Evolutionary conservation across 306 rosid species (phyloP).

Genomic region (Dryas drummondii): DNA sequence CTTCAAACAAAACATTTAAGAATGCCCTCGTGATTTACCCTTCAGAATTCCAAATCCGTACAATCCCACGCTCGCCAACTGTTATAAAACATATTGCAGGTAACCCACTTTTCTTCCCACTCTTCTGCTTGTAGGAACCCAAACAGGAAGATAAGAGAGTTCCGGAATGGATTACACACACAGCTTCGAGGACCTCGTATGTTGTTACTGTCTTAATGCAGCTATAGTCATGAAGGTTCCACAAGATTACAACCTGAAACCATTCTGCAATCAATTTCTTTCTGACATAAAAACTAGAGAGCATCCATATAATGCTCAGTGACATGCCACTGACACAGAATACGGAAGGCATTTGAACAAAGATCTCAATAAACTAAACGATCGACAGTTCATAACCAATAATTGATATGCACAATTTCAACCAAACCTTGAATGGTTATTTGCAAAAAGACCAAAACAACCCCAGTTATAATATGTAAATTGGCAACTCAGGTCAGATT

Average conservation of each 20-base stretch:
- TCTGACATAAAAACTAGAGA: neutral
- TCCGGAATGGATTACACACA: constrained; percentile 55
- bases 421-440: too few relatives aligned
- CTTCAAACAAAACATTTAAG: constrained; percentile 17
- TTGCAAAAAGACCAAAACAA: neutral
- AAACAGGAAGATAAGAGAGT: constrained; percentile 54
- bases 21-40: constrained; percentile 46
- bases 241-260: constrained; percentile 82
- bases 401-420: neutral
- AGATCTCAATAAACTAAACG: neutral
- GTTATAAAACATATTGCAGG: constrained; percentile 59
- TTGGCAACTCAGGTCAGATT: neutral
- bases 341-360: neutral
- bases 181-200: constrained; percentile 86
- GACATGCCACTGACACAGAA: neutral
- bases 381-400: neutral
- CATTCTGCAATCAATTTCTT: constrained; percentile 23
- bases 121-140: constrained; percentile 31
- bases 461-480: neutral
- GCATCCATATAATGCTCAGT: neutral
- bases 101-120: constrained; percentile 44
- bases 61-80: constrained; percentile 85
- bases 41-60: constrained; percentile 90
- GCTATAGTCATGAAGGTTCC: constrained; percentile 81
- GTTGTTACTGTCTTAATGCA: constrained; percentile 81